Evolutionary conservation across 2,329 filamentous ascomycete genomes (phyloP), one percentile per base, ranked within the genome.

Genomic region (Aspergillus luchuensis): DNA sequence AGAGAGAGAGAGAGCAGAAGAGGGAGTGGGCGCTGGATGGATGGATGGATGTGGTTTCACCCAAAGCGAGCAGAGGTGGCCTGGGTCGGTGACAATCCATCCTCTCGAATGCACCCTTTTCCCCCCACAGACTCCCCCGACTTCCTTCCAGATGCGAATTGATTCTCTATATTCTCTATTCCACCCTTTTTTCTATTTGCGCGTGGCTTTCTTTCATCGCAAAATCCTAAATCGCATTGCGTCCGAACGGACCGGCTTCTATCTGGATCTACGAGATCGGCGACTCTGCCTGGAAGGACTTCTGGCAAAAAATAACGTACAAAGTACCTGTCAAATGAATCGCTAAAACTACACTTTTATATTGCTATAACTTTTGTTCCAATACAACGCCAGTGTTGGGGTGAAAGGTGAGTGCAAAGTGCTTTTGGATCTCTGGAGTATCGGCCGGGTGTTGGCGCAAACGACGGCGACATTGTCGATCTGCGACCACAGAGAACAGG

Each of bases 41-140:
- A 23, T 53, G 50, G 33, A 39, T 52, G 50, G 19, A 61, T 61
- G 57, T 71, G 73, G 75, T 77, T 77, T 77, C 75, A 77, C 74
- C 72, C 74, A 72, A 63, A 75, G 73, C 72, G 72, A 73, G 75
- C 72, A 73, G 56, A 56, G 45, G 61, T 58, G 61, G 60, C 58
- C 58, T 52, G 59, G 53, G 59, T 66, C 61, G 66, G 60, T 62
- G 59, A 63, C 66, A 62, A 54, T 49, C 55, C 53, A 23, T 41
- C 53, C 23, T 30, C 43, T 6, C 47, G 56, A 61, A 56, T 59
- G 56, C 55, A 39, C 25, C 39, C 54, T 49, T 45, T 50, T 41
- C 49, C 48, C 54, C 33, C 57, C 56, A 53, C 23, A 39, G 36
- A 30, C 23, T n/a, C 23, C 45, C 43, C 41, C 41, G 30, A 41